Conservation (phyloP, 108 stramenopile genomes). For the Skeletonema costatum region DNA sequence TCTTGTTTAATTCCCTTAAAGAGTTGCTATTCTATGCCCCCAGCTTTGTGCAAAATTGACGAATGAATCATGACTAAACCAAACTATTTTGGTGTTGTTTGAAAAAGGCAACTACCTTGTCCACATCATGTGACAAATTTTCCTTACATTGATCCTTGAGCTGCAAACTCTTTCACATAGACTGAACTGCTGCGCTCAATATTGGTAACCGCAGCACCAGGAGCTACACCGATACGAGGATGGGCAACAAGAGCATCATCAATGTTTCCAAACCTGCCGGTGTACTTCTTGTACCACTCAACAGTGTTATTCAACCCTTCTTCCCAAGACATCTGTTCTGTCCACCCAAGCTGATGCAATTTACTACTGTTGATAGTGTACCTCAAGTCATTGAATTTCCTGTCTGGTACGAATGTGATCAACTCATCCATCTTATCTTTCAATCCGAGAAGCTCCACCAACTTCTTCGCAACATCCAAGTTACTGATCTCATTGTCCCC, state of each 20-base stretch:
- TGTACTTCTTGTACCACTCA: constrained; percentile 95
- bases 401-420: constrained; percentile 92
- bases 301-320: constrained; percentile 93
- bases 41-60: constrained; percentile 1
- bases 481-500: constrained; percentile 93
- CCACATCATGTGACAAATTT: not conserved
- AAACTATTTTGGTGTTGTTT: too few relatives aligned
- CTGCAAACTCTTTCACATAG: not conserved
- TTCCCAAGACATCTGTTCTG: constrained; percentile 94
- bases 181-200: not conserved
- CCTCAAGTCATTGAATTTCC: constrained; percentile 98
- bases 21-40: not conserved
- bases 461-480: constrained; percentile 80
- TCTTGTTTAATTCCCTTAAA: not conserved
- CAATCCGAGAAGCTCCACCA: constrained; percentile 83
- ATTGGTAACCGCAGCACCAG: constrained; percentile 36
- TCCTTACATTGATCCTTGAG: not conserved
- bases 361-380: constrained; percentile 95
- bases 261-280: constrained; percentile 93
- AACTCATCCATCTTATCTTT: constrained; percentile 69
- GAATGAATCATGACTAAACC: not conserved
- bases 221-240: constrained; percentile 80
- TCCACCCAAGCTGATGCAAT: constrained; percentile 91
- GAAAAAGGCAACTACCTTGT: not conserved
- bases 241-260: constrained; percentile 97